Evolutionary conservation across 1,139 yeast genomes (phyloP), one percentile per base, ranked within the genome.

Genomic region (Candida sp.): DNA sequence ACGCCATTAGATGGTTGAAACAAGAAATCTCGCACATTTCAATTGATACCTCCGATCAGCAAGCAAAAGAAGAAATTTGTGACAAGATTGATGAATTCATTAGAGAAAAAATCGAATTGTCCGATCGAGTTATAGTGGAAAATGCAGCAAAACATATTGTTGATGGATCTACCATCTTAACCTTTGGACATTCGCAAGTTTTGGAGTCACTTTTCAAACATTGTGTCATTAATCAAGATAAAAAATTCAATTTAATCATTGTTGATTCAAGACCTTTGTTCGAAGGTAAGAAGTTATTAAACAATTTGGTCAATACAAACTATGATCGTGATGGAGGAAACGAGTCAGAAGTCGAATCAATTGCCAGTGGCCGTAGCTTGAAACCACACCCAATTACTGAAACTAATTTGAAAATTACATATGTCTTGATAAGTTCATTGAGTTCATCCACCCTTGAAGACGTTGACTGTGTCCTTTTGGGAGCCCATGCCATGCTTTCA

Each of bases 401-500:
- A 47, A 65, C 62, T 23, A 53, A 58, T 42, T 63, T 73, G 41
- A 69, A 67, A 46, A 57, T 73, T 32, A 71, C 69, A 33, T 95
- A 93, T 58, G 88, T 86, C 27, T 69, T 90, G 52, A 81, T 93
- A 49, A 85, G 84, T 43, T 86, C 96, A 7, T 73, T 95, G 41
- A 81, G 93, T 4, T 81, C 95, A 9, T 84, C 90, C 7, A 75
- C 91, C 51, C 81, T 84, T 51, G 89, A 87, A 52, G 76, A 71
- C 43, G 95, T 93, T 23, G 95, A 93, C 54, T 86, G 87, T 51
- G 96, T 93, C 5, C 86, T 95, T 62, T 71, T 95, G 36, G 99
- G 99, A 8, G 99, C 99, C 0, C 98, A 93, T 61, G 95, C 98
- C 33, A 91, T 95, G 88, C 75, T 93, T 46, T 89, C 97, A 11